phyloP scores from a whole-genome alignment of 306 rosid genomes.

The Adenanthera pavonina region DNA sequence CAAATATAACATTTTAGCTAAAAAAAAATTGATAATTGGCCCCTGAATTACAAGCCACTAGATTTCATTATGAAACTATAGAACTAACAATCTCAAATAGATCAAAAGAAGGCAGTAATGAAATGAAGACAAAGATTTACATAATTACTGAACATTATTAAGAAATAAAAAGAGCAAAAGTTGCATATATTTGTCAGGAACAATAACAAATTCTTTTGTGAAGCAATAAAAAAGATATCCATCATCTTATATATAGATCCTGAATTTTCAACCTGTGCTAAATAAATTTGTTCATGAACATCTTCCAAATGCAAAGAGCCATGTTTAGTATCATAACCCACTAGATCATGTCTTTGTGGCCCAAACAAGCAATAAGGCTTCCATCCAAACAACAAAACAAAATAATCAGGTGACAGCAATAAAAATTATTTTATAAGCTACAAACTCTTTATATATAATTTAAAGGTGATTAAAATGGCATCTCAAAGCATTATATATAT shows the following conservation, averaged over 20 bases:
- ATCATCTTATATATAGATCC: constrained; percentile 25
- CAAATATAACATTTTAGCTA: constrained; percentile 12
- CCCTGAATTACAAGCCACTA: constrained; percentile 56
- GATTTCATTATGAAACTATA: constrained; percentile 25
- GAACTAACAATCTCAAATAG: constrained; percentile 21
- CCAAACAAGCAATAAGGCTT: constrained; percentile 34
- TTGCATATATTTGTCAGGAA: not conserved
- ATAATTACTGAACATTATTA: constrained; percentile 16
- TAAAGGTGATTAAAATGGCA: no score
- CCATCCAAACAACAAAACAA: no score
- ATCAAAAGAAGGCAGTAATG: not conserved
- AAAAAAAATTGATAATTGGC: constrained; percentile 41
- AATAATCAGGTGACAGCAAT: no score
- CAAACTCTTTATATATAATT: no score
- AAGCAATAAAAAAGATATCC: constrained; percentile 28
- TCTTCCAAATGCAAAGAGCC: constrained; percentile 54
- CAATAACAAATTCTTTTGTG: constrained; percentile 2
- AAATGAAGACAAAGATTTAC: constrained; percentile 11
- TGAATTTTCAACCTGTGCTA: constrained; percentile 81
- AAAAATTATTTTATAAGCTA: no score
- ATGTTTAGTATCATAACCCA: constrained; percentile 32
- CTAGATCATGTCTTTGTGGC: constrained; percentile 33
- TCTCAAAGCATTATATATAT: no score
- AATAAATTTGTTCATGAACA: constrained; percentile 70
- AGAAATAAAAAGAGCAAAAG: not conserved